Base-by-base conservation (phyloP, 805 yeast genomes). In the Zygosaccharomyces rouxii region DNA sequence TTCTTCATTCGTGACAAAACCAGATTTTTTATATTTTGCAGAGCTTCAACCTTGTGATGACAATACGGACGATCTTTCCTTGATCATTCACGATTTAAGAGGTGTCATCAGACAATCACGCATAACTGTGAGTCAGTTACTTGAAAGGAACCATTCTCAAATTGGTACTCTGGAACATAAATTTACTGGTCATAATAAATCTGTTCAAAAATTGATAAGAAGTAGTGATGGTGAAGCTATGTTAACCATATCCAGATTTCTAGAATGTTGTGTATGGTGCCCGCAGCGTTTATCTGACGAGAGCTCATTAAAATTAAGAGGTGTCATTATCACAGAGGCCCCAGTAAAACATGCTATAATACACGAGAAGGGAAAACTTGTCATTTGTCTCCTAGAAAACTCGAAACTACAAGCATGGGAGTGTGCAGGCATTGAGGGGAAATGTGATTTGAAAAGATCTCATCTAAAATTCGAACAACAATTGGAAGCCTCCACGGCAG, bases 151-250 rank as follows among this genome's bases (percentile, higher is more conserved):
- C 2, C 38, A 53, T 5, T 44, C 47, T 5, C 41, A 56, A 5
- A 48, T 59, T 0, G 70, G 67, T 3, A 46, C 50, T 4, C 54
- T 81, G 7, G 69, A 73, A 21, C 75, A 81, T 53, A 82, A 84
- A 55, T 78, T 84, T 47, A 88, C 95, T 1, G 98, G 98, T 1
- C 97, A 89, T 61, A 77, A 80, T 47, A 89, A 89, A 60, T 86
- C 96, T 0, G 81, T 90, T 19, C 80, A 78, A 55, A 75, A 73
- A 42, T 64, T 90, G 3, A 70, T 79, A 14, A 79, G 89, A 56
- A 84, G 95, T 1, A 70, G 80, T 5, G 79, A 81, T 58, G 92
- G 90, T 30, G 70, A 74, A 23, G 75, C 85, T 0, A 63, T 83
- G 51, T 63, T 85, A 9, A 78, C 89, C 1, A 65, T 75, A 10